Conservation (phyloP, 73 alveolate species). For the Halteria grandinella region DNA sequence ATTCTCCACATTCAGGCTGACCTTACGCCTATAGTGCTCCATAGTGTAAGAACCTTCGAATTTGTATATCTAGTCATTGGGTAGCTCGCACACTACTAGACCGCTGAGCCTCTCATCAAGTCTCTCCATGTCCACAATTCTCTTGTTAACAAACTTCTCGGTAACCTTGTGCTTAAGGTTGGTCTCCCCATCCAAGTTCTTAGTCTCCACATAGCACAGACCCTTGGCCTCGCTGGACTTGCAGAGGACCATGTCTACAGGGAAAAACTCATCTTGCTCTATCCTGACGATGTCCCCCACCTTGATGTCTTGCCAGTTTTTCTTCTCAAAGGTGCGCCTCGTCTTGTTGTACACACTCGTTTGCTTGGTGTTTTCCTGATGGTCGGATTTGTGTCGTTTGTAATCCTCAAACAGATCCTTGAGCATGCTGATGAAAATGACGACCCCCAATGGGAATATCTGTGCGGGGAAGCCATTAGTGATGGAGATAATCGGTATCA, state of each 20-base stretch:
- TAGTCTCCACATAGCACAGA: constrained; percentile 94
- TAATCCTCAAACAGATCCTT: constrained; percentile 96
- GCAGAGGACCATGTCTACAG: constrained; percentile 59
- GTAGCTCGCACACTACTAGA: constrained; percentile 24
- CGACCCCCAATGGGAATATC: constrained; percentile 86
- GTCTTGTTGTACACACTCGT: constrained; percentile 51
- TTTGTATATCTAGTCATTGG: constrained; percentile 58
- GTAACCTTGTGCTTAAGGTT: constrained; percentile 90
- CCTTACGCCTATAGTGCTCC: not conserved
- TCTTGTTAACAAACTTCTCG: not conserved
- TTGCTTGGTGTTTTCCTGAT: constrained; percentile 81
- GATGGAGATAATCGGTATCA: constrained; percentile 84
- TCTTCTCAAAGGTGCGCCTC: constrained; percentile 46
- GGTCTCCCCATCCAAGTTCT: constrained; percentile 98
- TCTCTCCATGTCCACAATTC: not conserved
- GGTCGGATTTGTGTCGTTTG: constrained; percentile 90
- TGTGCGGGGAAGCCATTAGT: constrained; percentile 87
- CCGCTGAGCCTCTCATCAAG: not conserved
- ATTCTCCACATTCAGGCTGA: constrained; percentile 34
- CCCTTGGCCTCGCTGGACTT: constrained; percentile 48
- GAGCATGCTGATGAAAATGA: constrained; percentile 84
- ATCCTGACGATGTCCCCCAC: constrained; percentile 80
- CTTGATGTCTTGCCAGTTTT: constrained; percentile 74
- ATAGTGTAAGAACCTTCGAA: constrained; percentile 35
- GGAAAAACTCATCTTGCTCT: constrained; percentile 28